Conservation (phyloP, 768 basidiomycete genomes). For the Auricularia cornea region DNA sequence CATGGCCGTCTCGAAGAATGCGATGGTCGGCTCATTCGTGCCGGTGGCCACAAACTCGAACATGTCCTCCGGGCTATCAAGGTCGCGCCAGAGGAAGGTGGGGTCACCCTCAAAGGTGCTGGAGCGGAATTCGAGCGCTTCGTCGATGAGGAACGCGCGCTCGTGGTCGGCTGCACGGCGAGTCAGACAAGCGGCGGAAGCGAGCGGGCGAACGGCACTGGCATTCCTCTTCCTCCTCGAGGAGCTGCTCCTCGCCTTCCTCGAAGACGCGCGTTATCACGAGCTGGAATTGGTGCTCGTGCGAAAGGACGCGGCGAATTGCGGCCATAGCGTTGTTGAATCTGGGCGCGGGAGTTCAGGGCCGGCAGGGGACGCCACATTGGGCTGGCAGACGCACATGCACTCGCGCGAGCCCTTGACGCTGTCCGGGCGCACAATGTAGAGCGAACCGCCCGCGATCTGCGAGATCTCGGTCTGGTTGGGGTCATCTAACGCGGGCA, state of each 20-base stretch:
- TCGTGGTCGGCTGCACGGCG: conserved; percentile 76
- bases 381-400: conserved; percentile 57
- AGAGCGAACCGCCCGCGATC: conserved; percentile 85
- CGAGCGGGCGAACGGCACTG: conserved; percentile 35
- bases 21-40: conserved; percentile 68
- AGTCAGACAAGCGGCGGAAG: conserved; percentile 6
- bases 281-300: conserved; percentile 79
- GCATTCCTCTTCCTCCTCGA: conserved; percentile 84
- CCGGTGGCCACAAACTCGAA: conserved; percentile 83
- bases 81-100: conserved; percentile 85
- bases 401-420: conserved; percentile 91
- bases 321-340: conserved; percentile 95
- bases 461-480: conserved; percentile 94
- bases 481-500: conserved; percentile 65
- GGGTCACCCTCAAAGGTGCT: conserved; percentile 67
- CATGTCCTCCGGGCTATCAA: conserved; percentile 86
- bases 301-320: conserved; percentile 70
- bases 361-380: neutral
- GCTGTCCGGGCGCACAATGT: conserved; percentile 83
- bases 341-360: conserved; percentile 37
- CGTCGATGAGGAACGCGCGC: conserved; percentile 81
- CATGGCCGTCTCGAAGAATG: conserved; percentile 90
- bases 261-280: conserved; percentile 96
- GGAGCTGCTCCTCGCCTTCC: conserved; percentile 89
- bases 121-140: conserved; percentile 79